Evolutionary conservation across 805 yeast species (phyloP), one percentile per base, ranked within the genome.

Genomic region (Metschnikowia santaceciliae): DNA sequence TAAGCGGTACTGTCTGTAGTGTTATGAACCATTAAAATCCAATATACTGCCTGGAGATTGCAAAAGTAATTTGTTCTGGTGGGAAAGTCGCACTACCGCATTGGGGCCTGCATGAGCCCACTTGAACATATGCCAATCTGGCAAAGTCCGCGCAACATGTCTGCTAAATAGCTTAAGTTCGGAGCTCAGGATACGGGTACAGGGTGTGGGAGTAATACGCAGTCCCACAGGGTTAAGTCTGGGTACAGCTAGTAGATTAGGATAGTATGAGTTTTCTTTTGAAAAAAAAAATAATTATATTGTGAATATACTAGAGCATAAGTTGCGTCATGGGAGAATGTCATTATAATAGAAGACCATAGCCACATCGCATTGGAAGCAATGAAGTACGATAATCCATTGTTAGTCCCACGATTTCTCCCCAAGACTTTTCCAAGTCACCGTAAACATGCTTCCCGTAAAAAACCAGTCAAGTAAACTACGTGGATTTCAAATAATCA

Each of bases 71-170:
- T 42, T 42, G 43, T 40, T 34, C 32, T 33, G 46, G 45, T 42
- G 36, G 46, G 46, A 33, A 39, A 42, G 46, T 42, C 46, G 38
- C 46, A 42, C 46, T 34, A 42, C 46, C 38, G 46, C 46, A 42
- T 42, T 42, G 46, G 30, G 32, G 38, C 46, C 46, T 42, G 46
- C 46, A 34, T 20, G 45, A 34, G 30, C 38, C 38, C 34, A 20
- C 46, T 33, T 42, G 38, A 42, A 32, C 45, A 32, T n/a, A 10
- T 15, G 30, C 19, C 26, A 20, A 20, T 33, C 38, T 42, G 36
- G 45, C 38, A 11, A 20, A 33, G 34, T 22, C 38, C 46, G 46
- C 46, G 46, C 42, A 39, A 23, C 14, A 39, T 23, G 42, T 19
- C 42, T 38, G 30, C 30, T 22, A 13, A 35, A 35, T 37, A 6